Evolutionary conservation across 1,284 basidiomycete species (phyloP), one percentile per base, ranked within the genome.

Genomic region (Rhodofomes roseus): DNA sequence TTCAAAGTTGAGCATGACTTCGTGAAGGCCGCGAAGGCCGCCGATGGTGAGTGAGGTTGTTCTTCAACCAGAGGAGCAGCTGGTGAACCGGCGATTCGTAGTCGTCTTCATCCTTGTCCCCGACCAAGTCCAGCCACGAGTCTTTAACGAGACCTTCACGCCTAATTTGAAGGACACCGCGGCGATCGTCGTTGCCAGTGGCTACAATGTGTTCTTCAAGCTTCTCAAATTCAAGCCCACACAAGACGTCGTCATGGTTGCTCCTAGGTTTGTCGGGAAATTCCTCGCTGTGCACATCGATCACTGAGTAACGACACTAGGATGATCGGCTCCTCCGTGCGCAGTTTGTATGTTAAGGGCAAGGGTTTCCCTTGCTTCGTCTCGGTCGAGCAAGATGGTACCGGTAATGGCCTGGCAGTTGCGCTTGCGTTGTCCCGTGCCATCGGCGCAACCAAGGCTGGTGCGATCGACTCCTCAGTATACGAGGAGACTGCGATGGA

Each of bases 401-500:
- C 82, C 4, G 80, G 81, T 14, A 75, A 75, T 55, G 84, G 78
- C 0, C 72, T 81, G 40, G 58, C 73, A 5, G 71, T 73, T 23
- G 81, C 84, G 3, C 71, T 87, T 18, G 83, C 85, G 2, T 67
- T 87, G 57, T 82, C 84, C 22, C 76, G 77, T 9, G 83, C 71
- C 4, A 86, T 87, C 54, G 85, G 85, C 23, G 85, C 85, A 1
- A 87, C 85, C 4, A 84, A 81, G 68, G 80, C 83, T 14, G 85
- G 85, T n/a, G 85, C 85, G 3, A 87, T 86, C 60, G 80, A 82
- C 29, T 86, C 83, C 2, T 85, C 84, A 39, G 85, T 79, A 27
- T 71, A 78, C n/a, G 85, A 87, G 70, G 85, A 87, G 69, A 87
- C 85, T 16, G 80, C 79, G 0, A 87, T 86, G 83, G 85, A 87